Evolutionary conservation across 1,284 basidiomycete species (phyloP).

Genomic region (Pisolithus thermaeus): DNA sequence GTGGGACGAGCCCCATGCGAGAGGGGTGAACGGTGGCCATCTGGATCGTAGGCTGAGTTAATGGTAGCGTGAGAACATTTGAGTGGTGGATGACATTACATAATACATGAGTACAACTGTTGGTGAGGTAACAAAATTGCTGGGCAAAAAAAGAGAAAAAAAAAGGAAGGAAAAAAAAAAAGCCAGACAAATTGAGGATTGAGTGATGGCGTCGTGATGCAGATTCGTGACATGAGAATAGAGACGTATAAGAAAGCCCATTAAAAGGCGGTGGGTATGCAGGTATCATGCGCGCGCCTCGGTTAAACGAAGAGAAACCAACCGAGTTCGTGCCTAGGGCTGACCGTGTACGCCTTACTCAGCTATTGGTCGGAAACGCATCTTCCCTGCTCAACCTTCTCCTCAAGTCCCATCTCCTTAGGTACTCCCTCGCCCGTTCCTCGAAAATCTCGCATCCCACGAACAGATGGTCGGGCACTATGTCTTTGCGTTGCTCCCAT

Average conservation of each 20-base stretch:
- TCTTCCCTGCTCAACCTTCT: conserved; percentile 55
- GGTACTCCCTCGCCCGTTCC: conserved; percentile 51
- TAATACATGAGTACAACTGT: no score
- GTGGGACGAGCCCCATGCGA: conserved; percentile 42
- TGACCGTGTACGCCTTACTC: background rate
- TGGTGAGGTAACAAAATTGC: no score
- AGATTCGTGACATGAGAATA: background rate
- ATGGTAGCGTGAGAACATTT: no score
- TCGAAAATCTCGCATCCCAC: conserved; percentile 59
- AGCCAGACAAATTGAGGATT: background rate
- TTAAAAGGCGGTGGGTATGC: background rate
- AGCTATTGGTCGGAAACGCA: conserved; percentile 34
- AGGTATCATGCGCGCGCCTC: background rate
- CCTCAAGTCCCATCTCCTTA: conserved; percentile 51
- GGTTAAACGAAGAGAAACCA: background rate
- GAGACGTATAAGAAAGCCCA: no score
- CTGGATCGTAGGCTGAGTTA: background rate
- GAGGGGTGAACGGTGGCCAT: conserved; percentile 51
- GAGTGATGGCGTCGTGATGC: no score
- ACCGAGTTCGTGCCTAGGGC: background rate
- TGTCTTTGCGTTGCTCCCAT: conserved; percentile 70
- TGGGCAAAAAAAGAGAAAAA: no score
- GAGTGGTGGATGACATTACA: no score
- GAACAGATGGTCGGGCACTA: conserved; percentile 56
- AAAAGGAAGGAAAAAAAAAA: no score